Evolutionary conservation across 2,329 filamentous ascomycete species (phyloP).

Genomic region (Arachnopeziza araneosa): DNA sequence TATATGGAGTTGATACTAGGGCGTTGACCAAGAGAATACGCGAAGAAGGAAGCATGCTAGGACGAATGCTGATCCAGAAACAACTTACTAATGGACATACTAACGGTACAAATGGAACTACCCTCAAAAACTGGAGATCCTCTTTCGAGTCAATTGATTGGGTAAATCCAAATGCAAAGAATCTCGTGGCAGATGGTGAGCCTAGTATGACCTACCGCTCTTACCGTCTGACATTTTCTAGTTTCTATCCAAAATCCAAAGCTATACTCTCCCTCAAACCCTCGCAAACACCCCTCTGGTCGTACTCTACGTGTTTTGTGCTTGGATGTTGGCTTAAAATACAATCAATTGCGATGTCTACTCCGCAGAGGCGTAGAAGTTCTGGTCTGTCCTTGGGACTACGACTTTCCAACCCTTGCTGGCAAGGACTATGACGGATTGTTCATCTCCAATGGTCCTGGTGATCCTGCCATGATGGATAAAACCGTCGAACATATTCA

Average conservation of each 20-base stretch:
- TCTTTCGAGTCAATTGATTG: constrained; percentile 78
- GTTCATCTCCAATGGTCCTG: constrained; percentile 96
- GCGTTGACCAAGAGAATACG: constrained; percentile 91
- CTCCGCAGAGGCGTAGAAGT: constrained; percentile 89
- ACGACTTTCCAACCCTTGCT: constrained; percentile 73
- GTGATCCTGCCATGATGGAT: constrained; percentile 83
- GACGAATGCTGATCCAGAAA: constrained; percentile 76
- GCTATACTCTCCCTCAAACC: constrained; percentile 71
- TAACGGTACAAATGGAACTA: constrained; percentile 32
- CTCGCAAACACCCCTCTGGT: constrained; percentile 78
- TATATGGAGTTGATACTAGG: constrained; percentile 92
- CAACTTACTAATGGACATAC: constrained; percentile 38
- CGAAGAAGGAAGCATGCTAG: constrained; percentile 93
- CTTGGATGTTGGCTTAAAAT: constrained; percentile 96
- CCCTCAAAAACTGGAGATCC: constrained; percentile 39
- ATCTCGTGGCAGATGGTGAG: constrained; percentile 92
- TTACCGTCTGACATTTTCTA: constrained; percentile 41
- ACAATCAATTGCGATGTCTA: constrained; percentile 93
- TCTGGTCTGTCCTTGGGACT: constrained; percentile 91
- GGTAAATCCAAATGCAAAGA: constrained; percentile 87
- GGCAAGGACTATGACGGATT: constrained; percentile 89
- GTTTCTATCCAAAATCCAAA: constrained; percentile 86
- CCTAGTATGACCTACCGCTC: constrained; percentile 23
- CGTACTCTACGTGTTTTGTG: constrained; percentile 82
- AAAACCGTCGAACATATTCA: constrained; percentile 75